These are phyloP conservation scores for Vaucheria bursata DNA, from an alignment of 352 stramenopile species.

Conservation along the genomic window DNA sequence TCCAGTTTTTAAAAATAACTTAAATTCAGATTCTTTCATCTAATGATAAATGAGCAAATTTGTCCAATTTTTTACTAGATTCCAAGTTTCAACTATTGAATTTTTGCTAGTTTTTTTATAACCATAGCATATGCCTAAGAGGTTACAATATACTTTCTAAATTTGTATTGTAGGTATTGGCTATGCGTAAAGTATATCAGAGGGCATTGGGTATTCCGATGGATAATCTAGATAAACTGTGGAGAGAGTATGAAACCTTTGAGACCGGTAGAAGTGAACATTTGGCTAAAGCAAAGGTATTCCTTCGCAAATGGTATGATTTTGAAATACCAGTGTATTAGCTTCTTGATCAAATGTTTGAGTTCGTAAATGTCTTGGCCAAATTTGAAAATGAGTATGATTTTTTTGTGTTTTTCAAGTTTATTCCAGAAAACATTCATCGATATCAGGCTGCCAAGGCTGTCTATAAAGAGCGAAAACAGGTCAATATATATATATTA, in stretches of 20 bases:
- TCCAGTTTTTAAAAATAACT: too few relatives aligned
- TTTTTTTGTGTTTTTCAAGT: neutral
- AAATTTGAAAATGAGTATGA: too few relatives aligned
- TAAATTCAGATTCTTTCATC: too few relatives aligned
- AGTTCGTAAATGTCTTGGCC: too few relatives aligned
- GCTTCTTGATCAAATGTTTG: too few relatives aligned
- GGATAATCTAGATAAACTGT: constrained; percentile 35
- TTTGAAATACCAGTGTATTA: too few relatives aligned
- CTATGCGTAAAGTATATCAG: constrained; percentile 29
- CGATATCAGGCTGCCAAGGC: constrained; percentile 29
- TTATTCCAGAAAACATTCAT: neutral
- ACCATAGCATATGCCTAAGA: too few relatives aligned
- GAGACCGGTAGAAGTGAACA: constrained; percentile 39
- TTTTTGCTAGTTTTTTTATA: too few relatives aligned
- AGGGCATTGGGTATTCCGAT: constrained; percentile 31
- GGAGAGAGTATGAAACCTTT: constrained; percentile 45
- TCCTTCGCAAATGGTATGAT: neutral
- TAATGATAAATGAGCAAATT: too few relatives aligned
- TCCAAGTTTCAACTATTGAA: too few relatives aligned
- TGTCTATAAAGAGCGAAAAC: constrained; percentile 31
- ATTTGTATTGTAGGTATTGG: constrained; percentile 2
- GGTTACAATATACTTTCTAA: too few relatives aligned
- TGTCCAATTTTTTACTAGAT: too few relatives aligned
- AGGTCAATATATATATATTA: neutral
- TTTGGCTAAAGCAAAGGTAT: constrained; percentile 38